Evolutionary conservation across 2,329 filamentous ascomycete species (phyloP), one percentile per base, ranked within the genome.

Genomic region (Hymenoscyphus repandus): DNA sequence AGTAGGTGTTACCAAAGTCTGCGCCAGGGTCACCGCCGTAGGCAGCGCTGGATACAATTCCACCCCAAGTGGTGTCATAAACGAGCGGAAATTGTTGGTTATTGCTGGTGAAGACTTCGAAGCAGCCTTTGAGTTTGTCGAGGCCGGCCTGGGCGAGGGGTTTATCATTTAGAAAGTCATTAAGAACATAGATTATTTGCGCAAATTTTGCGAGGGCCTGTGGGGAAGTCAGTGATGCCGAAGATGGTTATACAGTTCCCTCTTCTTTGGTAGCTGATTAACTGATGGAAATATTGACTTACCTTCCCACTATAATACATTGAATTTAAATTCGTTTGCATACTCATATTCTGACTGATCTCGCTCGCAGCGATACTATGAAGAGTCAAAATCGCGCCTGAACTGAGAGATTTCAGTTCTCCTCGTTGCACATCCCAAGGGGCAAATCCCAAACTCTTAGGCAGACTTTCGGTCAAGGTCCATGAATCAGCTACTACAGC

Each of bases 231-330:
- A 39, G 72, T 33, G 66, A 55, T n/a, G 71, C 22, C 49, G 12
- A 45, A 47, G 33, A 17, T 40, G n/a, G 38, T 20, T 11, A 40
- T 11, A 15, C 5, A 4, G n/a, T n/a, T 7, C 4, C 12, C 10
- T 5, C 11, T 37, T 11, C 11, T 37, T 13, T 37, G 34, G 11
- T 5, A 37, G 3, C 18, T 17, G n/a, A n/a, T n/a, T n/a, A n/a
- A n/a, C n/a, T n/a, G 17, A 43, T 6, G 4, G 13, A 57, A 37
- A n/a, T 27, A 20, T 11, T 12, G n/a, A 53, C 68, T 58, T 53
- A 78, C 86, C 74, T 92, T 97, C 60, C 93, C 93, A 59, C 87
- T 88, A 68, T 86, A 96, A 69, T 97, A 97, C 82, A 96, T 91
- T 34, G 90, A 95, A 65, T 92, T 80, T 33, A 88, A 73, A 56